Base-by-base conservation (phyloP, 225 moss, liverwort and hornwort species). In the Bryoerythrophyllum caledonicum region DNA sequence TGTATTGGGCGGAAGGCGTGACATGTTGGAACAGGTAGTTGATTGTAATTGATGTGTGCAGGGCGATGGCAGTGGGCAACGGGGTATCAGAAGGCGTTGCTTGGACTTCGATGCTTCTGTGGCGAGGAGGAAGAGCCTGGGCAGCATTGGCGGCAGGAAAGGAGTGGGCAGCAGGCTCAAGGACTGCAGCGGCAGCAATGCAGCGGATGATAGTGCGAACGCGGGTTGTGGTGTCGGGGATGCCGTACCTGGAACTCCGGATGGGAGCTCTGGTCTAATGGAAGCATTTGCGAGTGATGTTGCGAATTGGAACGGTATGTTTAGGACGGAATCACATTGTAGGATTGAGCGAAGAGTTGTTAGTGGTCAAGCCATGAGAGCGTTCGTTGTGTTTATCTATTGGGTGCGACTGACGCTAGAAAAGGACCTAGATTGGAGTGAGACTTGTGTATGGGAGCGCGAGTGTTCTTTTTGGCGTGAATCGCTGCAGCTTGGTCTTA, bases 81-180 rank as follows among this genome's bases (percentile, higher is more conserved):
- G 94, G 57, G 94, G 94, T 28, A 81, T 97, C 24, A 76, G 96
- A 54, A 79, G 96, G 64, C 86, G 96, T 67, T 94, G 96, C 76
- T 80, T 97, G 40, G 96, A 97, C 79, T 97, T 94, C 53, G 94
- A 97, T 81, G 87, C 88, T 17, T 90, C 92, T 59, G 82, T 76
- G 58, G 94, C 87, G n/a, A 86, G 96, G 63, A 88, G 94, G 52
- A 97, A 94, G 84, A 97, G 94, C 49, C 80, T 90, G 77, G 91
- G 91, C 15, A 86, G 88, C 81, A 78, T 78, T 35, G 85, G 80
- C 27, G 88, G 89, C n/a, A 83, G 90, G 63, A 97, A 91, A 65
- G 82, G 78, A 26, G 44, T 86, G 23, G 87, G 81, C 48, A 78
- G 79, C 19, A 88, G 92, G 73, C 75, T 87, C 2, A 93, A 88